Conservation (phyloP, 768 basidiomycete species). For the Lactarius quietus region DNA sequence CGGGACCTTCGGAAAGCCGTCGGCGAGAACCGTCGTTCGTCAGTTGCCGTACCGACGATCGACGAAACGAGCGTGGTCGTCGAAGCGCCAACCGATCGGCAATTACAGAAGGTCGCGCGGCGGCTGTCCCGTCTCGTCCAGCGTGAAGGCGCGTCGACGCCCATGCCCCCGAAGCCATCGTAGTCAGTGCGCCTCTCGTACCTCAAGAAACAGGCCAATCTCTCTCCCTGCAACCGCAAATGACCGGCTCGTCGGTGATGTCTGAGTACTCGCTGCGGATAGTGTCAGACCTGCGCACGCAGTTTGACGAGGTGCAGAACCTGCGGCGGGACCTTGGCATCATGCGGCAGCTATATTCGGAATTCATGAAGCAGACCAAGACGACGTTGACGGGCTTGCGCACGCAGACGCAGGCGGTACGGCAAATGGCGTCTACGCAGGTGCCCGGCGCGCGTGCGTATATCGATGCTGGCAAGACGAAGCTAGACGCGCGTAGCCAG, state of each 20-base stretch:
- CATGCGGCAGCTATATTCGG: conserved; percentile 92
- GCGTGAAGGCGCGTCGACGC: conserved; percentile 32
- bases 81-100: conserved; percentile 67
- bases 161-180: conserved; percentile 31
- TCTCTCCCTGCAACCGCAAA: conserved; percentile 53
- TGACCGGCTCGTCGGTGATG: conserved; percentile 69
- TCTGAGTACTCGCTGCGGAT: conserved; percentile 73
- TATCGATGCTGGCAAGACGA: conserved; percentile 88
- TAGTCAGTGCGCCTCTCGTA: conserved; percentile 37
- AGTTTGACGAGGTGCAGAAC: conserved; percentile 94
- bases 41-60: conserved; percentile 47
- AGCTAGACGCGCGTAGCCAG: conserved; percentile 86
- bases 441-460: conserved; percentile 85
- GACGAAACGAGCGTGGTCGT: conserved; percentile 58
- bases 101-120: conserved; percentile 69
- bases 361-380: conserved; percentile 91
- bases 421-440: conserved; percentile 75
- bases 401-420: conserved; percentile 81
- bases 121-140: conserved; percentile 68
- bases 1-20: conserved; percentile 80
- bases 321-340: conserved; percentile 89
- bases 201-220: conserved; percentile 67
- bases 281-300: conserved; percentile 79
- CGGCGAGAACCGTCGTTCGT: conserved; percentile 49
- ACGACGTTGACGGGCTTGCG: conserved; percentile 75